Evolutionary conservation across 257 asterid genomes (phyloP), one percentile per base, ranked within the genome.

Genomic region (Solanum corneliomulleri): DNA sequence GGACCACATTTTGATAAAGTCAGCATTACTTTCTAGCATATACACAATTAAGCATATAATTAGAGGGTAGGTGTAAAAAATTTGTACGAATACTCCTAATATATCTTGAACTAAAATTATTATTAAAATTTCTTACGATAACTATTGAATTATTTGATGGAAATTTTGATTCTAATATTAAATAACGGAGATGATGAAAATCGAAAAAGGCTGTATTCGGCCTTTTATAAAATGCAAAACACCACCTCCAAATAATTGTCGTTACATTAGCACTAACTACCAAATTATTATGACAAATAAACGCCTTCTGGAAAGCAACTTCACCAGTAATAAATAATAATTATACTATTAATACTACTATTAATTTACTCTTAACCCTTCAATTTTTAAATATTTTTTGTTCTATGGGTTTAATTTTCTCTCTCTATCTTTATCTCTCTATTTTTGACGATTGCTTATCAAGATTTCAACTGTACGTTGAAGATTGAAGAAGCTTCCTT

Each of bases 401-500:
- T 81, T 29, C 29, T 25, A 16, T 29, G 27, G 42, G 85, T 81
- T 81, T 49, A 49, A 81, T 47, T 81, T 49, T 81, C 85, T 81
- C 85, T 81, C 85, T 81, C 69, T 81, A 9, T 2, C 13, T 27
- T 6, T 76, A 1, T 7, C 27, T 12, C 69, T 60, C 70, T 62
- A 23, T 23, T 62, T 62, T 29, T 7, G 35, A 44, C 44, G 16
- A 85, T 88, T 82, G 52, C 92, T 89, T 76, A 87, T 87, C 94
- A 88, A 86, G 87, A 92, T 91, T 90, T 91, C 90, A 91, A 90
- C 93, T 89, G 91, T 68, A 82, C 89, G 83, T 87, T 88, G 89
- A 82, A 88, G 77, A 44, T 91, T 86, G 89, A 75, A 90, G 85
- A 81, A 81, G 29, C 85, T 80, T 16, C 29, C 44, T 29, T 45